Conservation (phyloP, 371 early-diverging fungal species). For the Chytridiales sp. region DNA sequence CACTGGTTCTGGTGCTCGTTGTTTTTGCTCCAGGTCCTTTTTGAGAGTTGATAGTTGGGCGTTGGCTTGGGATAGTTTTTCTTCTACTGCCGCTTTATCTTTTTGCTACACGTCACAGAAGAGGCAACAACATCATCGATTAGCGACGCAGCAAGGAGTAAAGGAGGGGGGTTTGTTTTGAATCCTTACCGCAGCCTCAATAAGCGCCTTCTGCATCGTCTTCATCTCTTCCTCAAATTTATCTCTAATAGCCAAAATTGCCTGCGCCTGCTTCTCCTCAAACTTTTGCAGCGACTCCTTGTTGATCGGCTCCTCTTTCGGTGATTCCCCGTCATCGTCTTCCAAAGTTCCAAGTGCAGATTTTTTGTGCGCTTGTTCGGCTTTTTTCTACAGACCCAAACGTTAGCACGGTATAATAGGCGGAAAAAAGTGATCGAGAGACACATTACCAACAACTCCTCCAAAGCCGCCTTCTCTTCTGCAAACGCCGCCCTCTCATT, state of each 20-base stretch:
- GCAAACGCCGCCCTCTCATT: slow-evolving; percentile 35
- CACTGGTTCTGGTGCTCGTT: slow-evolving; percentile 3
- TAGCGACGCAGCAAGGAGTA: too few species aligned
- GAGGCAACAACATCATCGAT: neutral
- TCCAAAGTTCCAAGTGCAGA: slow-evolving; percentile 35
- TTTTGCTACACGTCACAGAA: neutral
- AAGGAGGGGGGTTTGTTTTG: neutral
- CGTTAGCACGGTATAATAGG: neutral
- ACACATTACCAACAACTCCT: slow-evolving; percentile 21
- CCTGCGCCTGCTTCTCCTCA: slow-evolving; percentile 1
- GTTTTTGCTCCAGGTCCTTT: slow-evolving; percentile 10
- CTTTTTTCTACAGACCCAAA: slow-evolving; percentile 12
- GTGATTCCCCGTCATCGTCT: slow-evolving; percentile 30
- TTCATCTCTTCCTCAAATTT: slow-evolving; percentile 23
- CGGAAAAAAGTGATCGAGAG: neutral
- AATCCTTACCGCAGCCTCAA: slow-evolving; percentile 1
- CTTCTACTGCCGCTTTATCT: slow-evolving; percentile 12
- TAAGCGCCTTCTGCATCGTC: slow-evolving; percentile 12
- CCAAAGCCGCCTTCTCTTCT: slow-evolving; percentile 36
- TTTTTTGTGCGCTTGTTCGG: neutral
- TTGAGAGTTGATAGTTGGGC: slow-evolving; percentile 11
- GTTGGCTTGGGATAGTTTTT: slow-evolving; percentile 15
- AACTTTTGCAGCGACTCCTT: slow-evolving; percentile 6
- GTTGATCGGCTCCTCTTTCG: neutral
- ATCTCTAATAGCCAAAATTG: slow-evolving; percentile 2